Evolutionary conservation across 495 filamentous ascomycete genomes (phyloP).

Genomic region (Barbatosphaeria neglecta): DNA sequence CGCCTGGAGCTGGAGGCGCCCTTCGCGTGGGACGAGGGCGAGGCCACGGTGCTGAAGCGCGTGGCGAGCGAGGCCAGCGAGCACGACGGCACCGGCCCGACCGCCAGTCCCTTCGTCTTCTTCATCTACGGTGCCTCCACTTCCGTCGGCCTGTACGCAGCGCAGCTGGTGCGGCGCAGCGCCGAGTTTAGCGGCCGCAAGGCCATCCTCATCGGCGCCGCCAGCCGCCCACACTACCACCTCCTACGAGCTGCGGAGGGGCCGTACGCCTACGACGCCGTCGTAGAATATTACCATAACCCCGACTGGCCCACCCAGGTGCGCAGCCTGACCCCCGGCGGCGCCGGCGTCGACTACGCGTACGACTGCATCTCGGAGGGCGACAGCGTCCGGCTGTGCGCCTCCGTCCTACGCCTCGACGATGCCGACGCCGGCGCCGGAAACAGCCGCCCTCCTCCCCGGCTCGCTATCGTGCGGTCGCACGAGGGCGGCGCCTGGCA

Average conservation of each 20-base stretch:
- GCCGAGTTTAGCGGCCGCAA: slow-evolving; percentile 6
- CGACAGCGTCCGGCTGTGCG: slow-evolving; percentile 7
- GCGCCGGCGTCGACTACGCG: slow-evolving; percentile 14
- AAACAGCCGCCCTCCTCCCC: no score
- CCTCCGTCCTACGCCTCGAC: slow-evolving; percentile 2
- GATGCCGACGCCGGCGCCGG: no score
- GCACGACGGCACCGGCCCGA: not conserved
- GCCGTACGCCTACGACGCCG: slow-evolving; percentile 32
- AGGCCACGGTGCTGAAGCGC: not conserved
- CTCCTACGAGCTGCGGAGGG: slow-evolving; percentile 7
- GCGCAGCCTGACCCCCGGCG: slow-evolving; percentile 16
- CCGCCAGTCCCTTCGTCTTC: slow-evolving; percentile 3
- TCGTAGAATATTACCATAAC: slow-evolving; percentile 49
- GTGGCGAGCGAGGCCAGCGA: not conserved
- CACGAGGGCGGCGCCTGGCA: slow-evolving; percentile 13
- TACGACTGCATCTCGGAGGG: slow-evolving; percentile 32
- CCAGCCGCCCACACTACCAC: slow-evolving; percentile 12
- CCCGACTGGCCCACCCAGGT: slow-evolving; percentile 39
- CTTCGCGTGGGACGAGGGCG: slow-evolving; percentile 6
- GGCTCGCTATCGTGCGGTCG: slow-evolving; percentile 20
- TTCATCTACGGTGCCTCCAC: slow-evolving; percentile 32
- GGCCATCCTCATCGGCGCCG: slow-evolving; percentile 20
- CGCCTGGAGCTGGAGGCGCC: slow-evolving; percentile 18
- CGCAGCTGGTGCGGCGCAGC: slow-evolving; percentile 19
- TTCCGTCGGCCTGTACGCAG: slow-evolving; percentile 25